These are phyloP conservation scores for Amanita muscaria DNA, from an alignment of 768 basidiomycete species.

Conservation along the genomic window DNA sequence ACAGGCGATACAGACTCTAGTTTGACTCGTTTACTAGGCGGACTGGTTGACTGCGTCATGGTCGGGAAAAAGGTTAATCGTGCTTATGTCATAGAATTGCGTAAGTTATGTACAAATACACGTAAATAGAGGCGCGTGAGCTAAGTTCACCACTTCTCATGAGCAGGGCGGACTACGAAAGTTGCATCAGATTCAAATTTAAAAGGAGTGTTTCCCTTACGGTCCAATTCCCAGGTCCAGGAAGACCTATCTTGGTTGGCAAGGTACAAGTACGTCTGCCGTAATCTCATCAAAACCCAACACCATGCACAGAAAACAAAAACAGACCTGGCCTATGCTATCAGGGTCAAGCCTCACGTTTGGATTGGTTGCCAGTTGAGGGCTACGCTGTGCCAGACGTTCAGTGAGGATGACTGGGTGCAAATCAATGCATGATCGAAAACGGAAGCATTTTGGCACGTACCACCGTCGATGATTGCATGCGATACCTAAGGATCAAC, in stretches of 20 bases:
- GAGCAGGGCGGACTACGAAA: constrained; percentile 33
- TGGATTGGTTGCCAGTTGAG: constrained; percentile 35
- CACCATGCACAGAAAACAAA: background rate
- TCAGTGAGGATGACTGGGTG: constrained; percentile 30
- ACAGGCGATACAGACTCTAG: constrained; percentile 17
- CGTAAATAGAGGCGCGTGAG: too few relatives aligned
- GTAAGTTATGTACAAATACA: background rate
- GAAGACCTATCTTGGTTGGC: constrained; percentile 61
- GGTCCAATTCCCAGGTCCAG: constrained; percentile 75
- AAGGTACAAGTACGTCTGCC: constrained; percentile 57
- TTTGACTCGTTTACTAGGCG: constrained; percentile 31
- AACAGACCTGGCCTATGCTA: constrained; percentile 57
- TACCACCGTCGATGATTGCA: constrained; percentile 66
- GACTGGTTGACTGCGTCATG: constrained; percentile 16
- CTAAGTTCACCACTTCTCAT: constrained; percentile 39
- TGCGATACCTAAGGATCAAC: constrained; percentile 45
- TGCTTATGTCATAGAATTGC: background rate
- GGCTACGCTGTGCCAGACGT: constrained; percentile 20
- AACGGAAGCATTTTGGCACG: constrained; percentile 6
- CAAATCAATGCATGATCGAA: background rate
- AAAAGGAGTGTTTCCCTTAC: constrained; percentile 32
- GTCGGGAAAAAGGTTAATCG: background rate
- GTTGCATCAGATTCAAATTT: background rate
- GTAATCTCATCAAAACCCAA: background rate
- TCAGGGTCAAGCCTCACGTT: constrained; percentile 49